Evolutionary conservation across 164 flowering plant genomes (phyloP).

Genomic region (Kingdonia uniflora): DNA sequence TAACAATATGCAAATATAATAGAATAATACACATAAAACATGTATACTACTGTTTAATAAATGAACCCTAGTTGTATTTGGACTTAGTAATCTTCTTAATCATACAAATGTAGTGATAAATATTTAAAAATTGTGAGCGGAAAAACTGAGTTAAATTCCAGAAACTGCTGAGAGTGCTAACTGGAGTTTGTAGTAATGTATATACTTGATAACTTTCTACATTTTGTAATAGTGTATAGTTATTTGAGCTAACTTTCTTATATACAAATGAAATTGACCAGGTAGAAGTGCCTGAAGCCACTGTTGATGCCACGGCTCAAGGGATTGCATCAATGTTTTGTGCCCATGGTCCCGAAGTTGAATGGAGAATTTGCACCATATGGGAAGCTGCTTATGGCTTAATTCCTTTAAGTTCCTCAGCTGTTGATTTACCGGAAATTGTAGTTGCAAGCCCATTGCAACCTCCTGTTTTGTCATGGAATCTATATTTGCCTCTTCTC

Average conservation of each 20-base stretch:
- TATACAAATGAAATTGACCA: constrained; percentile 18
- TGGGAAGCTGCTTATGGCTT: constrained; percentile 99
- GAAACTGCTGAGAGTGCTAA: too few species aligned
- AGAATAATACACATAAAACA: too few species aligned
- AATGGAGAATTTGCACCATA: constrained; percentile 96
- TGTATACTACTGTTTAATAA: too few species aligned
- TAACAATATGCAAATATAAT: too few species aligned
- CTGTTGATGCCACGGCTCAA: constrained; percentile 96
- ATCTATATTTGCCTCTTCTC: constrained; percentile 82
- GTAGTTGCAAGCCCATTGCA: constrained; percentile 87
- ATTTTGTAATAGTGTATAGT: neutral
- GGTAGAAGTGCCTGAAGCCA: constrained; percentile 86
- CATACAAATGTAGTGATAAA: too few species aligned
- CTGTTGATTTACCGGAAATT: constrained; percentile 90
- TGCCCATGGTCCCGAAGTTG: constrained; percentile 98
- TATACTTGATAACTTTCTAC: too few species aligned
- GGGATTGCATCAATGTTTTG: constrained; percentile 98
- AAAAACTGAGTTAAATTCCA: too few species aligned
- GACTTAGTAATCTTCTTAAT: too few species aligned
- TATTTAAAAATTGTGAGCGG: too few species aligned
- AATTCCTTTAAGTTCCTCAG: constrained; percentile 75
- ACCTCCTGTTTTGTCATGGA: constrained; percentile 91
- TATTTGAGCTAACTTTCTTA: constrained; percentile 2
- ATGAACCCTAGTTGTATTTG: too few species aligned
- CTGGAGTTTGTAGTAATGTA: too few species aligned